These are phyloP conservation scores for Cercospora brassicicola DNA, from an alignment of 2,329 filamentous ascomycete genomes.

Conservation along the genomic window DNA sequence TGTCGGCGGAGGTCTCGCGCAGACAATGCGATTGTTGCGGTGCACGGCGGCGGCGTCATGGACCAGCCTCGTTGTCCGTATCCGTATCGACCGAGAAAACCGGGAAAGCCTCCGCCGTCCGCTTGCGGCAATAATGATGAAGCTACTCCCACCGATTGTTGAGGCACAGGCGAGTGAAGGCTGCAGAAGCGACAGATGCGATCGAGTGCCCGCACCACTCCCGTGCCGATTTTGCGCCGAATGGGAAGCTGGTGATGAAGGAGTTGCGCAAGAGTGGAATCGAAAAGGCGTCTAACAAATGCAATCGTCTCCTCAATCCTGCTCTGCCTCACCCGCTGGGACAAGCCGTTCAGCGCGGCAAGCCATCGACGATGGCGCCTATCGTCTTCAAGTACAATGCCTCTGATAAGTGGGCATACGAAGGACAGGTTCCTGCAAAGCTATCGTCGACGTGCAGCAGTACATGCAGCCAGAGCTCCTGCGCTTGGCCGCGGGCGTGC, in stretches of 20 bases:
- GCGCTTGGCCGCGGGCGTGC: not conserved
- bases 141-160: not conserved
- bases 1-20: not conserved
- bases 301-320: not conserved
- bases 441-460: constrained; percentile 6
- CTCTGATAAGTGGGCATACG: not conserved
- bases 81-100: not conserved
- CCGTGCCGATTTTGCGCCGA: not conserved
- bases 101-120: constrained; percentile 2
- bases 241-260: not conserved
- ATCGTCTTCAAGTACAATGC: not conserved
- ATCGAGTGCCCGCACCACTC: not conserved
- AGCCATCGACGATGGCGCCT: constrained; percentile 3
- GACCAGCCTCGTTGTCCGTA: not conserved
- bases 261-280: not conserved
- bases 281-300: not conserved
- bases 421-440: not conserved
- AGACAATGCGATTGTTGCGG: not conserved
- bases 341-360: not conserved
- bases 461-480: not conserved
- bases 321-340: not conserved
- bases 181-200: not conserved
- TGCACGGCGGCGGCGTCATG: not conserved
- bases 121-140: not conserved
- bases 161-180: not conserved